Conservation (phyloP, 176 grass and related monocot species). For the Eragrostis nindensis region DNA sequence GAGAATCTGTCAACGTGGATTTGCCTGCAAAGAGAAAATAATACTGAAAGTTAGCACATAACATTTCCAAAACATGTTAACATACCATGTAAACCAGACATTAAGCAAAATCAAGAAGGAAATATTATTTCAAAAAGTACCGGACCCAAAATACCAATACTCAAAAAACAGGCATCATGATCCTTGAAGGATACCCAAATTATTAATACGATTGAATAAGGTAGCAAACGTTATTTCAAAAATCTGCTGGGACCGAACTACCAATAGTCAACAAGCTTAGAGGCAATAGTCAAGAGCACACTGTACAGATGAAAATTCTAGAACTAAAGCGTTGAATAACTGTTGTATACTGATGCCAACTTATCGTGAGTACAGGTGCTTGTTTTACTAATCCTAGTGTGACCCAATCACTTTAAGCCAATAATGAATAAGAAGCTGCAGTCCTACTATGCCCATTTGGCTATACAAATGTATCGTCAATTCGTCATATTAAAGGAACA, state of each 20-base stretch:
- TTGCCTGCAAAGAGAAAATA: no score
- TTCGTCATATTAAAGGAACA: background rate
- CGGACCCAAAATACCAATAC: no score
- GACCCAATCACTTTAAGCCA: background rate
- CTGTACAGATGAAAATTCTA: background rate
- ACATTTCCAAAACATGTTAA: no score
- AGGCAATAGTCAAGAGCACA: background rate
- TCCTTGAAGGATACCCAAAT: background rate
- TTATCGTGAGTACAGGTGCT: background rate
- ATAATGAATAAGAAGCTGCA: background rate
- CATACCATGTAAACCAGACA: no score
- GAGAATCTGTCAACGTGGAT: conserved; percentile 80
- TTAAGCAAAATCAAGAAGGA: no score
- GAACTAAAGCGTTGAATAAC: background rate
- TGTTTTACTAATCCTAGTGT: background rate
- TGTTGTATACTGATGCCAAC: background rate
- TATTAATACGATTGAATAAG: background rate
- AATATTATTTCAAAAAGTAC: no score
- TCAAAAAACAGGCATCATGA: background rate
- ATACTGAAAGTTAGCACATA: no score
- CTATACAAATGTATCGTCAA: no score
- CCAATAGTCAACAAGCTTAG: background rate
- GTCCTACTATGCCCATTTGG: background rate
- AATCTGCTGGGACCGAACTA: background rate
- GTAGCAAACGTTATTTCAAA: background rate